Evolutionary conservation across 2,329 filamentous ascomycete genomes (phyloP), one percentile per base, ranked within the genome.

Genomic region (Capronia coronata): DNA sequence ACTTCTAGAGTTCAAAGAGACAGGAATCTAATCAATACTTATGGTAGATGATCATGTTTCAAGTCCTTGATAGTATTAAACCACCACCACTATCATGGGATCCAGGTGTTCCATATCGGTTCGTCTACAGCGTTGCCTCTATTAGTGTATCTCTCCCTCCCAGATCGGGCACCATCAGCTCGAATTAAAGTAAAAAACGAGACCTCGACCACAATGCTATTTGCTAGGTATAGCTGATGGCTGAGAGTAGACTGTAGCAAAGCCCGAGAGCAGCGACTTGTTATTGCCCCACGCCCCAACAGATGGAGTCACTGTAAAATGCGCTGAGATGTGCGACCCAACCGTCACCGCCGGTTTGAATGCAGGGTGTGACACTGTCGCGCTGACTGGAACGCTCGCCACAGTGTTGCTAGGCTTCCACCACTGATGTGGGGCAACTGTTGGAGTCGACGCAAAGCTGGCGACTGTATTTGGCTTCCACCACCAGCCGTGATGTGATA

Each of bases 391-490:
- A 14, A 34, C 9, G 30, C 30, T 34, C n/a, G 30, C 30, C 8
- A 2, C 30, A 6, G 30, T 34, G 30, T 34, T 34, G 25, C 25
- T 27, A 14, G 30, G 9, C 14, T 34, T 34, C 30, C 30, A 34
- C 30, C 11, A 34, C n/a, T 16, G 11, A 5, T 13, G 14, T 14
- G 30, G 30, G 10, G 30, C 10, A n/a, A n/a, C n/a, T n/a, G n/a
- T n/a, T n/a, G n/a, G n/a, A n/a, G n/a, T n/a, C n/a, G n/a, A n/a
- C n/a, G n/a, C n/a, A n/a, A n/a, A 14, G 30, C 11, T 13, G 8
- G 30, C 5, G 14, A 23, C 35, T 35, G 29, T 49, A 37, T 43
- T 14, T n/a, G n/a, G n/a, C n/a, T n/a, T n/a, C n/a, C n/a, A n/a
- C n/a, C n/a, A n/a, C n/a, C n/a, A n/a, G n/a, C n/a, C n/a, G n/a